These are phyloP conservation scores for Parasarocladium wereldwijsianum DNA, from an alignment of 2,329 filamentous ascomycete species.

Conservation along the genomic window DNA sequence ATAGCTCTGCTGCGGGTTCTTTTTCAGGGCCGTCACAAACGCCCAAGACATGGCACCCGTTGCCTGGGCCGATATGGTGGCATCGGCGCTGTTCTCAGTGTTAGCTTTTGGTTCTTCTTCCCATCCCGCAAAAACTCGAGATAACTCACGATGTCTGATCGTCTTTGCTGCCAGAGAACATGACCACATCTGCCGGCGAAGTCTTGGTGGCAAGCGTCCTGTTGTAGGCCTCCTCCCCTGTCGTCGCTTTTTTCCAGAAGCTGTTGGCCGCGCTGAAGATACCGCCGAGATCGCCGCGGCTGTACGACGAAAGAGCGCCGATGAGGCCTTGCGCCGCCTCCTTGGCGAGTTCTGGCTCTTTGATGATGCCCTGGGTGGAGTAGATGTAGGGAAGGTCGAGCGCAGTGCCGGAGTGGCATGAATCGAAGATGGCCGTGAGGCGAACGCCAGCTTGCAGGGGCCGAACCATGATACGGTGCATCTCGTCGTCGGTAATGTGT, in stretches of 20 bases:
- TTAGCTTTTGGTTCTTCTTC: slow-evolving; percentile 2
- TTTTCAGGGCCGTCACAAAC: slow-evolving; percentile 83
- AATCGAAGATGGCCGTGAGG: slow-evolving; percentile 49
- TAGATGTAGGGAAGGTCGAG: slow-evolving; percentile 55
- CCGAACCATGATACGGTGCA: slow-evolving; percentile 58
- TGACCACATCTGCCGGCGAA: slow-evolving; percentile 85
- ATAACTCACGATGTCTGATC: slow-evolving; percentile 74
- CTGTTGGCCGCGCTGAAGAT: slow-evolving; percentile 69
- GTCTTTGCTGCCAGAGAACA: slow-evolving; percentile 97
- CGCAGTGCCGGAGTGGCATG: slow-evolving; percentile 52
- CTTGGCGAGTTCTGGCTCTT: slow-evolving; percentile 53
- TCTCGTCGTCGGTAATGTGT: slow-evolving; percentile 72
- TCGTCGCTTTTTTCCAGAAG: slow-evolving; percentile 79
- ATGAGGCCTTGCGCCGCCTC: slow-evolving; percentile 52
- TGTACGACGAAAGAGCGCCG: slow-evolving; percentile 42
- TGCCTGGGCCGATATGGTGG: slow-evolving; percentile 77
- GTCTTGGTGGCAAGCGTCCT: slow-evolving; percentile 79
- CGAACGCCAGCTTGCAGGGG: slow-evolving; percentile 41
- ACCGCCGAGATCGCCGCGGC: slow-evolving; percentile 61
- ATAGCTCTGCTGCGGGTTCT: slow-evolving; percentile 97
- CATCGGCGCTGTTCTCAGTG: slow-evolving; percentile 56
- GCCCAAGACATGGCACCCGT: slow-evolving; percentile 98
- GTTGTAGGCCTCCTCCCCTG: slow-evolving; percentile 67
- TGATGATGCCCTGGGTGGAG: slow-evolving; percentile 53
- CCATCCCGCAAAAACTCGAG: too few relatives aligned